Evolutionary conservation across 2,329 filamentous ascomycete genomes (phyloP).

Genomic region (Colletotrichum truncatum): DNA sequence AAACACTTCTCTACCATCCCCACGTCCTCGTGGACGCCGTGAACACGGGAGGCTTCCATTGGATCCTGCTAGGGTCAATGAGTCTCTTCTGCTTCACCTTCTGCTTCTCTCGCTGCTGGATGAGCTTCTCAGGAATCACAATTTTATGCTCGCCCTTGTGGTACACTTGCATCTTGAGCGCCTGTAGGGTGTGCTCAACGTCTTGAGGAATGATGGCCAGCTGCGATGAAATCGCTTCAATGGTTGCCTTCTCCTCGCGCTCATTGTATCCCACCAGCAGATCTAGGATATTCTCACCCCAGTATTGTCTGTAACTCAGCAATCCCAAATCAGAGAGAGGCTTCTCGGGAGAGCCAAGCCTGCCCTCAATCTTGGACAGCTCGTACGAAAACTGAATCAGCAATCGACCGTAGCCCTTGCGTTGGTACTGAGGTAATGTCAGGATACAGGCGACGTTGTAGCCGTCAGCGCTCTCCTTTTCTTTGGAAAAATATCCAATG

Average conservation of each 20-base stretch:
- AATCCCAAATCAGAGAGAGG: conserved; percentile 93
- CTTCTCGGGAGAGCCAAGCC: conserved; percentile 95
- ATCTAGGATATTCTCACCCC: conserved; percentile 94
- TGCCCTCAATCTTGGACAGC: conserved; percentile 92
- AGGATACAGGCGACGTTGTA: conserved; percentile 99
- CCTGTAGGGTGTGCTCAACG: conserved; percentile 93
- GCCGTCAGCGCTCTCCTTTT: conserved; percentile 95
- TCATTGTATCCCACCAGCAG: conserved; percentile 79
- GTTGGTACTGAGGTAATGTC: conserved; percentile 94
- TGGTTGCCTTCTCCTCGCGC: conserved; percentile 77
- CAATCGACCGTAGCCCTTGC: conserved; percentile 91
- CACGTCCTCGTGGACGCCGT: conserved; percentile 89
- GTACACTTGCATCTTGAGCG: conserved; percentile 94
- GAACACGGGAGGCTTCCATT: conserved; percentile 97
- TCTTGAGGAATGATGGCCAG: conserved; percentile 98
- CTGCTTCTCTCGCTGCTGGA: conserved; percentile 82
- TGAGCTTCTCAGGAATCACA: conserved; percentile 84
- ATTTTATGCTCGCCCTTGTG: conserved; percentile 97
- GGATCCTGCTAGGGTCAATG: conserved; percentile 81
- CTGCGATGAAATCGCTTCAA: conserved; percentile 81
- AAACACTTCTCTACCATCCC: conserved; percentile 76
- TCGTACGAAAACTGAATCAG: conserved; percentile 99
- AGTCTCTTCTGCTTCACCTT: conserved; percentile 79
- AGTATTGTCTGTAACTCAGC: conserved; percentile 95
- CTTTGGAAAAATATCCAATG: conserved; percentile 99